Evolutionary conservation across 257 asterid species (phyloP), one percentile per base, ranked within the genome.

Genomic region (Penstemon barbatus): DNA sequence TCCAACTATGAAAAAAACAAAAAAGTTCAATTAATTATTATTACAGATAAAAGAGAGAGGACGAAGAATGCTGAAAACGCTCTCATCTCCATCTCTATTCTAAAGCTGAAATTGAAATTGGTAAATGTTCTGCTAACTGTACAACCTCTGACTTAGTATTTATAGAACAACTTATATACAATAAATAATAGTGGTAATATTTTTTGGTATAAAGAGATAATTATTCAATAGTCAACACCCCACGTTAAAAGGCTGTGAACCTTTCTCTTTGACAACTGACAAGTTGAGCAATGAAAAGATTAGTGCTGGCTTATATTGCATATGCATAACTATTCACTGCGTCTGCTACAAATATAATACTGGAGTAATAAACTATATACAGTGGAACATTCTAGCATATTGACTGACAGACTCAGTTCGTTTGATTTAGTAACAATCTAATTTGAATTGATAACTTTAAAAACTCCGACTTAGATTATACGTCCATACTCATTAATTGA

Each of bases 101-200:
- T n/a, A n/a, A n/a, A n/a, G n/a, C n/a, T 8, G 2, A 42, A 9
- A n/a, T 6, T 41, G 49, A 25, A 40, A 4, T 12, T 66, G 69
- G 41, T 5, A 44, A 25, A 45, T 62, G 10, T 57, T 41, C 9
- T 55, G 71, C 9, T 57, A 61, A 74, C 79, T 73, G 73, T 80
- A 60, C 77, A 64, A 66, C 69, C 57, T 74, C 82, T 78, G 82
- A 78, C 89, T 78, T 74, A 4, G 63, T 83, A 83, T 80, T 72
- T 83, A 80, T 81, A 83, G 78, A 57, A 40, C 61, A 51, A 9
- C 7, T 50, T 53, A 48, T 57, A 40, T 46, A 25, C 7, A 45
- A 65, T 53, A 69, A 41, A 53, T 3, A 64, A 45, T 15, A 33
- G 10, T 15, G 18, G 18, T 50, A 9, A 0, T 55, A 19, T 39